Evolutionary conservation across 192 early-diverging fungal species (phyloP).

Genomic region (Coemansia sp.): DNA sequence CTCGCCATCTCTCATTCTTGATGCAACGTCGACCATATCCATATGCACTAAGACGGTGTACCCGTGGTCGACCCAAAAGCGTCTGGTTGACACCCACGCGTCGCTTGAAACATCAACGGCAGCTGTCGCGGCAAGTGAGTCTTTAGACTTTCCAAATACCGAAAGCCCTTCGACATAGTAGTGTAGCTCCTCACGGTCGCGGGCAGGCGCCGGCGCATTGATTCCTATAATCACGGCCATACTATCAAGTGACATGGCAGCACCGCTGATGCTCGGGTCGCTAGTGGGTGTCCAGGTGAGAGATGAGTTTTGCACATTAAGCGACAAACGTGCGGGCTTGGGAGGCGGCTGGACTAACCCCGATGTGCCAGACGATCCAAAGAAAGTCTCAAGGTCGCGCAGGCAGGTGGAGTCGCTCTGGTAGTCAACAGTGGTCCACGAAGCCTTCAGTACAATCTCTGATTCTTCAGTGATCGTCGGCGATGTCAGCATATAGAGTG

Average conservation of each 20-base stretch:
- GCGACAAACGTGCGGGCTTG: slow-evolving; percentile 47
- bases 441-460: slow-evolving; percentile 43
- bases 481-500: slow-evolving; percentile 49
- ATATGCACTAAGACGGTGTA: slow-evolving; percentile 45
- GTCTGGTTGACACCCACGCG: slow-evolving; percentile 47
- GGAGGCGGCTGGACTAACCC: slow-evolving; percentile 52
- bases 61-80: slow-evolving; percentile 50
- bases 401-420: slow-evolving; percentile 34
- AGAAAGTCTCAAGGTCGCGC: slow-evolving; percentile 47
- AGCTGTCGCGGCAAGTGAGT: slow-evolving; percentile 12
- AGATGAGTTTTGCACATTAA: slow-evolving; percentile 51
- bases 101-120: slow-evolving; percentile 43
- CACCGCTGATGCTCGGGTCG: slow-evolving; percentile 34
- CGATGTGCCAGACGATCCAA: slow-evolving; percentile 46
- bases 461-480: slow-evolving; percentile 43
- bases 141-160: slow-evolving; percentile 38
- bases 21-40: slow-evolving; percentile 48
- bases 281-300: slow-evolving; percentile 29
- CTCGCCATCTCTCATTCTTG: slow-evolving; percentile 35
- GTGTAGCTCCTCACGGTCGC: slow-evolving; percentile 48
- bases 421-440: slow-evolving; percentile 52
- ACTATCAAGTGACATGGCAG: slow-evolving; percentile 44
- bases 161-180: slow-evolving; percentile 49
- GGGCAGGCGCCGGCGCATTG: slow-evolving; percentile 32
- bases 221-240: slow-evolving; percentile 47